phyloP scores from a whole-genome alignment of 2,329 filamentous ascomycete species.

The Mycosphaerella arachidis region DNA sequence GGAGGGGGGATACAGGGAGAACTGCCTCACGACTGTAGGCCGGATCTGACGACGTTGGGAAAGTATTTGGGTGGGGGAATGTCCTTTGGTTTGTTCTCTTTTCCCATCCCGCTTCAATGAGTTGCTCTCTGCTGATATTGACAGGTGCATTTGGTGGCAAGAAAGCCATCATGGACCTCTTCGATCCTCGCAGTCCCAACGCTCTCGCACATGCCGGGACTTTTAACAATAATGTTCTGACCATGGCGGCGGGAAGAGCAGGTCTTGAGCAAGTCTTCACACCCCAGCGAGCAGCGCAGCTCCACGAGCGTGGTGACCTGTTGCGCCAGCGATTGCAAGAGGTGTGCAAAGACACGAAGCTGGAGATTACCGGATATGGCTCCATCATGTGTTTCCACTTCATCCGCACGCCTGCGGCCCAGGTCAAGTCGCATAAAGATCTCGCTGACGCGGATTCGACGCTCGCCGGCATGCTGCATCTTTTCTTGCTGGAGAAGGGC shows the following conservation, averaged over 20 bases:
- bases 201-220: conserved; percentile 57
- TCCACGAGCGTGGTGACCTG: conserved; percentile 33
- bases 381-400: conserved; percentile 38
- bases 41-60: conserved; percentile 61
- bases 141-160: conserved; percentile 56
- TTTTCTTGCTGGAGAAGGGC: conserved; percentile 36
- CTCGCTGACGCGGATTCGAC: conserved; percentile 26
- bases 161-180: conserved; percentile 55
- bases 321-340: conserved; percentile 28
- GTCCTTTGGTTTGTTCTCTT: conserved; percentile 49
- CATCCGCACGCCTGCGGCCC: conserved; percentile 24
- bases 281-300: conserved; percentile 26
- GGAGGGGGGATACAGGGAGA: conserved; percentile 45
- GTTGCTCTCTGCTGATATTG: background rate
- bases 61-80: conserved; percentile 66
- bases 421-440: conserved; percentile 22
- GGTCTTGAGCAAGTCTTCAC: conserved; percentile 38
- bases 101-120: too few species aligned
- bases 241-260: conserved; percentile 53
- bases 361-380: conserved; percentile 36
- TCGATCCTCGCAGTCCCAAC: conserved; percentile 45
- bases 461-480: conserved; percentile 34
- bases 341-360: conserved; percentile 31
- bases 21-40: conserved; percentile 41
- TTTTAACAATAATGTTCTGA: conserved; percentile 64